These are phyloP conservation scores for Arthrobotrys sinensis DNA, from an alignment of 2,329 filamentous ascomycete species.

Conservation along the genomic window DNA sequence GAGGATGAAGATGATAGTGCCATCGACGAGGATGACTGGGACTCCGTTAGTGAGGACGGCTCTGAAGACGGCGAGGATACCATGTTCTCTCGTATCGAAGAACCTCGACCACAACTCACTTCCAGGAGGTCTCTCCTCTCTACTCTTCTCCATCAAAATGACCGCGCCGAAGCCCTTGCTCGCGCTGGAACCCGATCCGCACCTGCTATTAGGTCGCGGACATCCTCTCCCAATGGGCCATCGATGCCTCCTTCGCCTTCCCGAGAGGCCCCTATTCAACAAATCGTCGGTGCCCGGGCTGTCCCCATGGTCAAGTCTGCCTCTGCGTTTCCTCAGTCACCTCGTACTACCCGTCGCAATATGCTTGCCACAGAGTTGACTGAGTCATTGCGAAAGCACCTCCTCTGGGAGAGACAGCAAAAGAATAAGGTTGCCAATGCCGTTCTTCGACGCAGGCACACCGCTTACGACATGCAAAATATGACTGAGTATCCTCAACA, in stretches of 20 bases:
- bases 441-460: conserved; percentile 89
- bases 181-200: conserved; percentile 69
- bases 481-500: conserved; percentile 83
- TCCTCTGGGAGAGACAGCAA: conserved; percentile 95
- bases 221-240: conserved; percentile 78
- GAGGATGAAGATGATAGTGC: conserved; percentile 81
- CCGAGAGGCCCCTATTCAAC: conserved; percentile 75
- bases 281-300: conserved; percentile 77
- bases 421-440: conserved; percentile 91
- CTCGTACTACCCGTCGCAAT: conserved; percentile 90
- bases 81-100: conserved; percentile 89
- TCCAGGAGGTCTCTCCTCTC: conserved; percentile 92
- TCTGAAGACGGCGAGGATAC: conserved; percentile 85
- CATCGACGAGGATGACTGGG: conserved; percentile 79
- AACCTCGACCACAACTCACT: conserved; percentile 83
- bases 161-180: conserved; percentile 79
- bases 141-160: conserved; percentile 85
- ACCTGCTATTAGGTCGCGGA: conserved; percentile 75
- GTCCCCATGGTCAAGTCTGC: conserved; percentile 85
- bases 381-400: conserved; percentile 89
- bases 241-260: conserved; percentile 75
- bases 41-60: conserved; percentile 83
- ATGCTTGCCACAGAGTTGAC: conserved; percentile 97
- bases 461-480: conserved; percentile 84
- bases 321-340: conserved; percentile 81